Base-by-base conservation (phyloP, 768 basidiomycete species). In the Trametes meyenii region DNA sequence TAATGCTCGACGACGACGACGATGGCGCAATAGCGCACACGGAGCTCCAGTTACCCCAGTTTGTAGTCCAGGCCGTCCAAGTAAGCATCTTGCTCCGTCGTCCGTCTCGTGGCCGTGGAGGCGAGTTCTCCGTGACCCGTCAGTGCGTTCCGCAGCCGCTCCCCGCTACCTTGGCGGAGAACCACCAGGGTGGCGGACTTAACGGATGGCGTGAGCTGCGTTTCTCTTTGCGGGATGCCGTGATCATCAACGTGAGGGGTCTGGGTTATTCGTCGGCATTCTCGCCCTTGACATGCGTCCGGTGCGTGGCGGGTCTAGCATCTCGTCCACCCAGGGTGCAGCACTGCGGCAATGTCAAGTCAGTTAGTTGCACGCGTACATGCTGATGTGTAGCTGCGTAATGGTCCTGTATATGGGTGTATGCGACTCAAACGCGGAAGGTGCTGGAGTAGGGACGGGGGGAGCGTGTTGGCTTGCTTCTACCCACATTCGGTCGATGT, bases 41-140 rank as follows among this genome's bases (percentile, higher is more conserved):
- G 24, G 58, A 58, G 21, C 39, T 61, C 2, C 43, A 33, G 58
- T 50, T 70, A 13, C 66, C 66, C 24, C 39, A 50, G 7, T 29
- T 59, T 42, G 21, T 64, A 17, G n/a, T 55, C 62, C 67, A 29
- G 26, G 44, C 26, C 2, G 11, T 63, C 5, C 53, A 67, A 60
- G 70, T 67, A 58, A 69, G 68, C 44, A 51, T 7, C 13, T 36
- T 26, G 8, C 12, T 55, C 11, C 24, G 2, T 14, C 33, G 39
- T 45, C 23, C 33, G 26, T 5, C 14, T 3, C 16, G 44, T 11
- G 10, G 46, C 26, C 44, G 42, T 38, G 21, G 14, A n/a, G 10
- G 44, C 4, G 44, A n/a, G n/a, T n/a, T 16, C 29, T 46, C 44
- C 24, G 53, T 26, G 17, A n/a, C 21, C 29, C 42, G n/a, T 33